Evolutionary conservation across 768 basidiomycete species (phyloP).

Genomic region (Imleria badia): DNA sequence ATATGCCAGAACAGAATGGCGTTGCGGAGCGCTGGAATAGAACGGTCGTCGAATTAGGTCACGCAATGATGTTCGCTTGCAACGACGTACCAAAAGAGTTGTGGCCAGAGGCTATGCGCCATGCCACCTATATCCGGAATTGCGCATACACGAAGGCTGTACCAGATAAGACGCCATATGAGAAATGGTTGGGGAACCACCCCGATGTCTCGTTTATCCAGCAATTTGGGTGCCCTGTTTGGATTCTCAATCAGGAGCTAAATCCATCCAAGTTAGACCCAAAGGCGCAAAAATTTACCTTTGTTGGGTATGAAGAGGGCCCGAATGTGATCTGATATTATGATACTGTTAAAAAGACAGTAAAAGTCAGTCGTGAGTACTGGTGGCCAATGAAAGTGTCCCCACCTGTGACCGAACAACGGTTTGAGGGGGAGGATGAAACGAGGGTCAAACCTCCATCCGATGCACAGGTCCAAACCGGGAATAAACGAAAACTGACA

Average conservation of each 20-base stretch:
- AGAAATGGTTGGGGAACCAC: background rate
- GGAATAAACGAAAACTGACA: no score
- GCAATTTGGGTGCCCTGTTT: background rate
- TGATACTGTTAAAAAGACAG: background rate
- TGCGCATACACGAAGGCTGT: background rate
- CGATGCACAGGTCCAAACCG: background rate
- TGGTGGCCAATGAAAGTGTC: background rate
- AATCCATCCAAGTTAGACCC: background rate
- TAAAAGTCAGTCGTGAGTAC: background rate
- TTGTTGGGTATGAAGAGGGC: background rate
- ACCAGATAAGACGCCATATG: background rate
- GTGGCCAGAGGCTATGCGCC: slow-evolving; percentile 33
- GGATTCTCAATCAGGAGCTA: background rate
- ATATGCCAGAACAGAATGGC: slow-evolving; percentile 39
- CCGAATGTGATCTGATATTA: background rate
- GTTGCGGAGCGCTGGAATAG: slow-evolving; percentile 39
- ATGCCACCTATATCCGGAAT: slow-evolving; percentile 13
- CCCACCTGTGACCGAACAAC: background rate
- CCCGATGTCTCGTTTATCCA: background rate
- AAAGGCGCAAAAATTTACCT: background rate
- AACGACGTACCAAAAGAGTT: slow-evolving; percentile 13
- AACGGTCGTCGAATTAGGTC: slow-evolving; percentile 30
- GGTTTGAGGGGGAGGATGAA: background rate
- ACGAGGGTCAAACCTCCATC: background rate
- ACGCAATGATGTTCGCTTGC: slow-evolving; percentile 31